Base-by-base conservation (phyloP, 139 green algal genomes). In the Bryopsis sp. region DNA sequence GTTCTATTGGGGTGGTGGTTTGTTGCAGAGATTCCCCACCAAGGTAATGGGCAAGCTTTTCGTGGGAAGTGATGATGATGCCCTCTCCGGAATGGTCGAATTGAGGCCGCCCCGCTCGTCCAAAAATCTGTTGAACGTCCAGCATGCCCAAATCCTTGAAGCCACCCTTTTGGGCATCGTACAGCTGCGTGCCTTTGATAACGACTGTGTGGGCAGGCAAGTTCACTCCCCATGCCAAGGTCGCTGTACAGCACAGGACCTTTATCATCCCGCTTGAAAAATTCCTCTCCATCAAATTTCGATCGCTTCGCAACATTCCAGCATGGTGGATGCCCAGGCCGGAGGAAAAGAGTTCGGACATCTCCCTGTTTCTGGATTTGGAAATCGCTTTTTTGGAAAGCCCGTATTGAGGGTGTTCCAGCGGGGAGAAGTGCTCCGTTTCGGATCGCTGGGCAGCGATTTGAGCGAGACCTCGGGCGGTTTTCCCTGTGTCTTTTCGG, bases 81-180 rank as follows among this genome's bases (percentile, higher is more conserved):
- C 85, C 92, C 67, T 90, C 83, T 28, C 86, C 89, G 48, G 74
- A 84, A 2, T 72, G 87, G 66, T 86, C 81, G 74, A 84, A 82
- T 76, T 98, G 94, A 1, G 94, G 94, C 19, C 94, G 74, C 6
- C 94, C 94, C 5, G 94, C 94, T 6, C 94, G 84, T 2, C 94
- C 94, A 78, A 99, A 99, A 74, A 99, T 99, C 84, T 97, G 92
- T 80, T 97, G 87, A 59, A 99, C 94, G 63, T 99, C 94, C 39
- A 99, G 81, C 83, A 98, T 93, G 68, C 89, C 88, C 43, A 99
- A 75, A 54, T 99, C 89, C 0, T 71, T 84, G 71, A 98, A 99
- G 28, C 81, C 75, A 26, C 94, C 94, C 67, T 91, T 93, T 64
- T 92, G 78, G 2, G 91, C 75, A 57, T 98, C 90, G 73, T 99